Base-by-base conservation (phyloP, 495 filamentous ascomycete genomes). In the Tuber magnatum region DNA sequence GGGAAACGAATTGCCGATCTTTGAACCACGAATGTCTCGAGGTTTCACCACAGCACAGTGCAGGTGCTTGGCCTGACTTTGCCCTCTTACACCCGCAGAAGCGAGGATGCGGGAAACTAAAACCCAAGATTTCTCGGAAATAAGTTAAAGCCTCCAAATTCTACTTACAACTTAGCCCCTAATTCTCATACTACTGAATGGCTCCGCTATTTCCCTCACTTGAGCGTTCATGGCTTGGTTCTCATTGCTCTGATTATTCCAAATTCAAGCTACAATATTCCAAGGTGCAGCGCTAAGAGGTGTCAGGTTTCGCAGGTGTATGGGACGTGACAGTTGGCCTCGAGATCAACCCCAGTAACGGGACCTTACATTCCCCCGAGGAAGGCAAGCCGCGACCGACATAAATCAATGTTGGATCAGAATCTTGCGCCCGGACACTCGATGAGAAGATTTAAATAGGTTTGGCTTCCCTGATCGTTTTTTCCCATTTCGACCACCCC, bases 261-360 rank as follows among this genome's bases (percentile, higher is more conserved):
- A 35, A 65, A 65, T 20, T 20, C 28, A 18, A 20, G 4, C 7
- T 65, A 65, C 56, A 7, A 14, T 18, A 65, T 35, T 20, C 56
- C 14, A 12, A 18, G 28, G 28, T 0, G 28, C 28, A 7, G n/a
- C 14, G 6, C 14, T 18, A 14, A 32, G 28, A 7, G 14, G 28
- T 65, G 28, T 20, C 32, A 28, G 56, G 32, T 35, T 65, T 35
- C 56, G 22, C 42, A 72, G 70, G 39, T 32, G 75, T 77, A 70
- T 72, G n/a, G 76, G 70, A 69, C 61, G 71, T 73, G 76, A 74
- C 76, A 78, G 74, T 73, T 78, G 74, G 74, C 68, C 56, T 14
- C 28, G 32, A 65, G 56, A 61, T 65, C 32, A 65, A 65, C 56
- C 5, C 28, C 28, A 65, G 56, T 35, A 32, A 32, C 32, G 28